phyloP scores from a whole-genome alignment of 2,329 filamentous ascomycete species.

The Clonostachys chloroleuca region DNA sequence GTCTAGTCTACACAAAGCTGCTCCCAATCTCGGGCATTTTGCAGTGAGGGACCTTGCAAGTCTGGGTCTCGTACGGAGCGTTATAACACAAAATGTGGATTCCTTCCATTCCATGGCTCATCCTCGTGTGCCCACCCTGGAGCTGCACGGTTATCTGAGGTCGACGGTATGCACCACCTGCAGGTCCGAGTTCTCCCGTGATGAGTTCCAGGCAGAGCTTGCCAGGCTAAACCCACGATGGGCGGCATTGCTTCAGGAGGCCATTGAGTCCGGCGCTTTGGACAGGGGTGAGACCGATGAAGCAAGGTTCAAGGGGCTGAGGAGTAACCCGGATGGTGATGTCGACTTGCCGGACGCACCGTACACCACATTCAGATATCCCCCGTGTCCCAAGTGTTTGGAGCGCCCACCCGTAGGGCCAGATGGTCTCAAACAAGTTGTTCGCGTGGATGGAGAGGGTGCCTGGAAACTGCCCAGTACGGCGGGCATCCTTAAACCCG shows the following conservation, averaged over 20 bases:
- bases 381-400: slow-evolving; percentile 79
- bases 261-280: slow-evolving; percentile 70
- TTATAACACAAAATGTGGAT: slow-evolving; percentile 96
- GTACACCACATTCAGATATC: slow-evolving; percentile 88
- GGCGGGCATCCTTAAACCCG: slow-evolving; percentile 84
- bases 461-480: slow-evolving; percentile 65
- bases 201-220: slow-evolving; percentile 72
- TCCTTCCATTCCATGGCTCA: slow-evolving; percentile 83
- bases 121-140: slow-evolving; percentile 68
- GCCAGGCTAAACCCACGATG: slow-evolving; percentile 80
- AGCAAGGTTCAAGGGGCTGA: slow-evolving; percentile 63
- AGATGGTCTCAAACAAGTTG: slow-evolving; percentile 49
- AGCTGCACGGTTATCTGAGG: slow-evolving; percentile 88
- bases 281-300: slow-evolving; percentile 72
- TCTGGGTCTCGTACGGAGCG: slow-evolving; percentile 67
- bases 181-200: slow-evolving; percentile 63
- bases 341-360: slow-evolving; percentile 84
- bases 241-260: slow-evolving; percentile 70
- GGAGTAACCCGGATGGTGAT: slow-evolving; percentile 90
- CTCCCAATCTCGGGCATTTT: slow-evolving; percentile 74
- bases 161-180: slow-evolving; percentile 80
- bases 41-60: slow-evolving; percentile 69
- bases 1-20: slow-evolving; percentile 74
- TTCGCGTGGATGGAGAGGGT: slow-evolving; percentile 74
- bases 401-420: slow-evolving; percentile 50